A percentile compares a stretch with the other conserved stretches of the same genome.
Conservation (phyloP, 2,329 filamentous ascomycete species). For the Colletotrichum liriopes region DNA sequence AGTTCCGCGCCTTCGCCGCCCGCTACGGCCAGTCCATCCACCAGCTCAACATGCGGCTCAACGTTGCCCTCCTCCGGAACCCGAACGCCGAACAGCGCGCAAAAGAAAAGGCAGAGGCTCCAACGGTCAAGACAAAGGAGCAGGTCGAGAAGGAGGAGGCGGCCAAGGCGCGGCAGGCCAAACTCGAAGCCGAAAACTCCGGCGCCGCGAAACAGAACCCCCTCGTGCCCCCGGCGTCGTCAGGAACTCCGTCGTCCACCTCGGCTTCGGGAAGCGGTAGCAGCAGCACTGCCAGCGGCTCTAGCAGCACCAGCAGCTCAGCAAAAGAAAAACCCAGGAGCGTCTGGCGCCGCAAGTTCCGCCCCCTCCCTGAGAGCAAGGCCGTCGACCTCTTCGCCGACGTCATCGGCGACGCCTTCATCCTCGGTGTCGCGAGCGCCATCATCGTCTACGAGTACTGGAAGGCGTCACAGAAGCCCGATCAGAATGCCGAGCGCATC, state of each 20-base stretch:
- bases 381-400: slow-evolving; percentile 79
- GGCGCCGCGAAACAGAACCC: slow-evolving; percentile 17
- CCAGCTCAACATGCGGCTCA: slow-evolving; percentile 77
- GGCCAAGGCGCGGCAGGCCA: slow-evolving; percentile 56
- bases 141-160: slow-evolving; percentile 70
- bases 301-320: background rate
- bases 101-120: slow-evolving; percentile 74
- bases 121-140: slow-evolving; percentile 77
- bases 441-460: slow-evolving; percentile 76
- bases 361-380: slow-evolving; percentile 75
- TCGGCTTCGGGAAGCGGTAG: slow-evolving; percentile 3
- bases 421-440: slow-evolving; percentile 70
- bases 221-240: background rate
- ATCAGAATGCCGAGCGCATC: slow-evolving; percentile 69
- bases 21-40: slow-evolving; percentile 76
- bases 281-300: background rate
- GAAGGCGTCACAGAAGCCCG: slow-evolving; percentile 72
- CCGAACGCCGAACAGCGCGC: slow-evolving; percentile 70
- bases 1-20: slow-evolving; percentile 74
- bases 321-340: slow-evolving; percentile 54
- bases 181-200: slow-evolving; percentile 48
- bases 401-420: slow-evolving; percentile 75
- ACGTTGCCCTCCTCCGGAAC: slow-evolving; percentile 73
- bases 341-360: slow-evolving; percentile 75
- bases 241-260: background rate